Base-by-base conservation (phyloP, 306 rosid species). In the Biancaea sappan region DNA sequence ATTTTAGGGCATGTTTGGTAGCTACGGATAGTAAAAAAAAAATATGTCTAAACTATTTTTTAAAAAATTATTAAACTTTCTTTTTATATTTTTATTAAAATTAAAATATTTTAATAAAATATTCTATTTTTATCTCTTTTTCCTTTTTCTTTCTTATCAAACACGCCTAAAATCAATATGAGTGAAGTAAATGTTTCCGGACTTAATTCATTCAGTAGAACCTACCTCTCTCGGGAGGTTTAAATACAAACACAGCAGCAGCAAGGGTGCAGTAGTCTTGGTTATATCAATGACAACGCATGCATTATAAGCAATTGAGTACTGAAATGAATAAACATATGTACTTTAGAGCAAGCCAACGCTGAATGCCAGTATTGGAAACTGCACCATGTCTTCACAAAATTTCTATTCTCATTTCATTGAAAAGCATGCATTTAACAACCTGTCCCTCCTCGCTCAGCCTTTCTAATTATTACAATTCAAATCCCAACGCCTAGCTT, bases 401-500 rank as follows among this genome's bases (percentile, higher is more conserved):
- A 88, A 73, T 77, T 77, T 85, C 88, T 64, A 84, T 85, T 82
- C 79, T 66, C 71, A 58, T 60, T 16, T 59, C 46, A 46, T 59
- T 71, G 53, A 79, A 75, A 52, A 4, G 58, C 82, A 75, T 53
- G 58, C 82, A 75, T 53, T 66, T 19, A 83, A 73, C 77, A 65
- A 69, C 59, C 66, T 68, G 83, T 79, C 76, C 76, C 73, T 81
- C 80, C 40, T 79, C 52, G 1, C 44, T 57, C 28, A 48, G 71
- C 48, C 58, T 48, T 28, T 75, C 80, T 61, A 66, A 66, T 83
- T 75, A 81, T 70, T 75, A 73, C 9, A 60, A 54, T 57, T 81
- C 90, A 87, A 89, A 84, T 85, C 86, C 90, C 92, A 38, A 91
- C 74, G 84, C 68, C 76, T 77, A 56, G 77, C 75, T 64, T 82